phyloP scores from a whole-genome alignment of 345 rosid species.

The Populus davidiana region DNA sequence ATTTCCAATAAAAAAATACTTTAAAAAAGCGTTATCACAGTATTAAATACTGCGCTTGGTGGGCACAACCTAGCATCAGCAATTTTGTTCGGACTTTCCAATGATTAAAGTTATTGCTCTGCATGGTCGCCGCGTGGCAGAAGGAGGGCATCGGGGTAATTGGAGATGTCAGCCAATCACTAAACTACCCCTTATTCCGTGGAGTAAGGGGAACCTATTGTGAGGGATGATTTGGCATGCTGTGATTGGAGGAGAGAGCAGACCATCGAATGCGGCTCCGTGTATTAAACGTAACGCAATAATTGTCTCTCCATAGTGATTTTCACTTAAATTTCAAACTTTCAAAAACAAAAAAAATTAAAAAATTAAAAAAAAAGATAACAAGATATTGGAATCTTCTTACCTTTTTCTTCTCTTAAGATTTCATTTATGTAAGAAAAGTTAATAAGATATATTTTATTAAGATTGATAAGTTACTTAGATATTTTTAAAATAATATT shows the following conservation, averaged over 20 bases:
- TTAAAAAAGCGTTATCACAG: no score
- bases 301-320: not conserved
- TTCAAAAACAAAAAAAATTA: not conserved
- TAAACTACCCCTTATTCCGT: not conserved
- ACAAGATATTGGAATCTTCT: no score
- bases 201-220: not conserved
- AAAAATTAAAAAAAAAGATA: no score
- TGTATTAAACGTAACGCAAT: conserved; percentile 16
- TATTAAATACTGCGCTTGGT: not conserved
- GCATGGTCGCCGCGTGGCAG: not conserved
- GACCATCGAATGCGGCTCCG: not conserved
- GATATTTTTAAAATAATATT: no score
- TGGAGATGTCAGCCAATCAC: not conserved
- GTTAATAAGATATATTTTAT: no score
- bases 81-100: not conserved
- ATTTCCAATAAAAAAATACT: no score
- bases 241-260: not conserved
- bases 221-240: not conserved
- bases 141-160: not conserved
- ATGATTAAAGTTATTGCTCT: not conserved
- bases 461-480: no score
- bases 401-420: no score
- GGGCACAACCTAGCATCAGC: not conserved
- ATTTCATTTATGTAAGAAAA: no score
- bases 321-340: conserved; percentile 11